Evolutionary conservation across 73 alveolate species (phyloP).

Genomic region (Symbiodinium natans): DNA sequence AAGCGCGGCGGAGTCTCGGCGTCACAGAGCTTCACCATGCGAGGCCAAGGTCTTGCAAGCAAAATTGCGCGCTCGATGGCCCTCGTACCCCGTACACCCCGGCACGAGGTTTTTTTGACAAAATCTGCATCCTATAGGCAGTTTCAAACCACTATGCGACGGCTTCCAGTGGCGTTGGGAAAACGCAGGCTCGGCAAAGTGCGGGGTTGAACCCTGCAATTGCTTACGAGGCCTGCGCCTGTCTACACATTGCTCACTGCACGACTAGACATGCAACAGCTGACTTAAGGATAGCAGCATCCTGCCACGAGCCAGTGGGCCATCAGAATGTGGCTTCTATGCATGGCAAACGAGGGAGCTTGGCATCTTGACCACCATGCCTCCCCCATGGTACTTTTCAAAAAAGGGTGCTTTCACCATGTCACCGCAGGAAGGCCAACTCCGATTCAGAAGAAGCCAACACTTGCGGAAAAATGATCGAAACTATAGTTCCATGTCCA

Average conservation of each 20-base stretch:
- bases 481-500: too few relatives aligned
- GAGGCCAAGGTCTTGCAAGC: background rate
- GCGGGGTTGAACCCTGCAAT: background rate
- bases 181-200: background rate
- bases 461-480: background rate
- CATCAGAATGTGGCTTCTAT: background rate
- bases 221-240: too few relatives aligned
- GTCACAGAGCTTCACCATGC: background rate
- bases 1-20: background rate
- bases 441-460: background rate
- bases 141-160: background rate
- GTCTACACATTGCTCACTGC: too few relatives aligned
- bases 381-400: background rate
- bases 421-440: background rate
- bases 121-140: too few relatives aligned
- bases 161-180: background rate
- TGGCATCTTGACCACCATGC: background rate
- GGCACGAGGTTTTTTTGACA: too few relatives aligned
- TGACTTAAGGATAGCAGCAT: too few relatives aligned
- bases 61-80: too few relatives aligned
- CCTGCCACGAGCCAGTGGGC: conserved; percentile 17
- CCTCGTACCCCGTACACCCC: too few relatives aligned
- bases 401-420: background rate
- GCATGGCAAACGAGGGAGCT: background rate
- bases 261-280: too few relatives aligned